phyloP scores from a whole-genome alignment of 148 eudicot species.

The Chenopodium album region DNA sequence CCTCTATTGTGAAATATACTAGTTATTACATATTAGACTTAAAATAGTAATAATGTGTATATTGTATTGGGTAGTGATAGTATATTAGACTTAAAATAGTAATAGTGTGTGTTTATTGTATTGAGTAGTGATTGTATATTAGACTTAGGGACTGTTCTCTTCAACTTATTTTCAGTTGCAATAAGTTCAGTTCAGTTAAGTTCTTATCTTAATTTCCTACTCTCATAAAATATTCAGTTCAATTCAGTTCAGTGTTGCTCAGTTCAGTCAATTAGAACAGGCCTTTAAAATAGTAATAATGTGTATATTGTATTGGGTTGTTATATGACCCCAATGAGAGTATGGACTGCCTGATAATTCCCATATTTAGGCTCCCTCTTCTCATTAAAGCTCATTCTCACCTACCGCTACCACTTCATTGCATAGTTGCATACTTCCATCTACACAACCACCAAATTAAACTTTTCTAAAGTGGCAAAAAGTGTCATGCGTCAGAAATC shows the following conservation, averaged over 20 bases:
- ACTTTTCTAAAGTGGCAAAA: not conserved
- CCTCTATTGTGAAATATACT: not conserved
- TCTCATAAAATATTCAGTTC: too few relatives aligned
- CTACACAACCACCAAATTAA: not conserved
- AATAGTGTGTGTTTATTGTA: not conserved
- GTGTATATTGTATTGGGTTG: not conserved
- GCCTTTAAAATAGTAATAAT: too few relatives aligned
- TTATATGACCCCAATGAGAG: not conserved
- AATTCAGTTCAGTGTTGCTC: too few relatives aligned
- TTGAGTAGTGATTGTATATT: not conserved
- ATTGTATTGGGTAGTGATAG: not conserved
- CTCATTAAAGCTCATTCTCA: not conserved
- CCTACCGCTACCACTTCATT: not conserved
- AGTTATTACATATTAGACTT: not conserved
- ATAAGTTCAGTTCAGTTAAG: too few relatives aligned
- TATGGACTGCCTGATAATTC: not conserved
- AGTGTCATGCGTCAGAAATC: not conserved
- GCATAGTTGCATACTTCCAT: not conserved
- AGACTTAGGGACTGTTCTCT: too few relatives aligned
- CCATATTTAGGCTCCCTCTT: not conserved
- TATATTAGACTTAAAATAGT: not conserved
- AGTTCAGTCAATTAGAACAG: too few relatives aligned
- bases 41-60: not conserved
- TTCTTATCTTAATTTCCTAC: too few relatives aligned
- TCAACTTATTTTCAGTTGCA: too few relatives aligned